Evolutionary conservation across 2,329 filamentous ascomycete species (phyloP), one percentile per base, ranked within the genome.

Genomic region (Fusarium devonianum): DNA sequence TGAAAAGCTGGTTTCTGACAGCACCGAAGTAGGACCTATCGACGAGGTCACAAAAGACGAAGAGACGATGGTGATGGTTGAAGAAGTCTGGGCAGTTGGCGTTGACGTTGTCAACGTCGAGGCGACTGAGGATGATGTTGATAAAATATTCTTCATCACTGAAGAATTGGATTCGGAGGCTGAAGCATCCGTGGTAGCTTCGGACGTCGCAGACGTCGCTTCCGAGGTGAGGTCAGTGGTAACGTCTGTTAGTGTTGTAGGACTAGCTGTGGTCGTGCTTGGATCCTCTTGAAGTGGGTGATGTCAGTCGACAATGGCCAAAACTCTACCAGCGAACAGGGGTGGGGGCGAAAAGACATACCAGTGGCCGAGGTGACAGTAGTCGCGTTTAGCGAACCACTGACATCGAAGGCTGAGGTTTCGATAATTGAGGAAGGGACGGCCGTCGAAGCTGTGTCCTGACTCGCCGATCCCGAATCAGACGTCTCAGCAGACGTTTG

Each of bases 1-100:
- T 12, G 63, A 66, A 21, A 56, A 37, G 21, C 26, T 58, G 5
- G 49, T 36, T 16, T 53, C 53, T 7, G 62, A 62, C 6, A 35
- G 12, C 3, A 49, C 53, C 10, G 48, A 35, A 16, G 54, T 39
- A 7, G 51, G 41, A 11, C 53, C 48, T 26, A 56, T 37, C 16
- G 60, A 49, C 25, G 58, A 63, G 38, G 56, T 49, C 35, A 63
- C 19, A 16, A 63, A 45, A 11, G 54, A 39, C n/a, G 57, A 45
- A 19, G 53, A 42, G 21, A 60, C 40, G 56, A 65, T 36, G n/a
- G 58, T 43, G 17, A 50, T 46, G 17, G 50, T 58, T 9, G 59
- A 56, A 42, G 60, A 62, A 11, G 53, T 60, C 9, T 30, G 47
- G n/a, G 55, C 44, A 18, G 38, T 49, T 16, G 49, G 39, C 9